Evolutionary conservation across 768 basidiomycete genomes (phyloP).

Genomic region (Suillus hirtellus): DNA sequence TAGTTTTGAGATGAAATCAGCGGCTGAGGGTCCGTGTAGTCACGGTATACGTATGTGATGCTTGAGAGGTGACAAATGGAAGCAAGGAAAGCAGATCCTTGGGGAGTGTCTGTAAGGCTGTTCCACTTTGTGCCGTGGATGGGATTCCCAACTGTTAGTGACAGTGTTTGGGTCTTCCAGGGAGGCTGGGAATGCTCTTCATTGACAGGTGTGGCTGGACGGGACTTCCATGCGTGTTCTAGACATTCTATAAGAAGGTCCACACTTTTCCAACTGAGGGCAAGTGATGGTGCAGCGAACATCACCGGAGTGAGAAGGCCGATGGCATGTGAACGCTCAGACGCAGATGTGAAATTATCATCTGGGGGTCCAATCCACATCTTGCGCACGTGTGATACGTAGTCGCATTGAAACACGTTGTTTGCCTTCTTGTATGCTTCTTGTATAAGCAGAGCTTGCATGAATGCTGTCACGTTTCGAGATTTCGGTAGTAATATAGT

Average conservation of each 20-base stretch:
- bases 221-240: slow-evolving; percentile 9
- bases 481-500: background rate
- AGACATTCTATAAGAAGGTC: slow-evolving; percentile 39
- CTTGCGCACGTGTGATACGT: slow-evolving; percentile 30
- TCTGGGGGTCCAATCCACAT: background rate
- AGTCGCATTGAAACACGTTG: slow-evolving; percentile 20
- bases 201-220: background rate
- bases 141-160: slow-evolving; percentile 27
- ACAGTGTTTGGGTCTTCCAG: slow-evolving; percentile 22
- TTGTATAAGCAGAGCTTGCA: background rate
- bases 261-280: slow-evolving; percentile 31
- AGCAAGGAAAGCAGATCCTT: slow-evolving; percentile 21
- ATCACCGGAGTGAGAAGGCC: slow-evolving; percentile 12
- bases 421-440: background rate
- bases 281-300: slow-evolving; percentile 23
- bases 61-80: slow-evolving; percentile 36
- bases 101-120: slow-evolving; percentile 29
- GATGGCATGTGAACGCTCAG: background rate
- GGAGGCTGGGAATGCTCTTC: slow-evolving; percentile 27
- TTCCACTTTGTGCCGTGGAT: slow-evolving; percentile 26
- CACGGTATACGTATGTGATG: background rate
- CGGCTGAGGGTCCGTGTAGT: background rate
- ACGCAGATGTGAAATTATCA: background rate
- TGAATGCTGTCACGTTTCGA: background rate
- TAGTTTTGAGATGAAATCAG: background rate